A percentile compares a stretch with the other conserved stretches of the same genome.
Evolutionary conservation across 495 filamentous ascomycete species (phyloP).

Genomic region (Tuber borchii): DNA sequence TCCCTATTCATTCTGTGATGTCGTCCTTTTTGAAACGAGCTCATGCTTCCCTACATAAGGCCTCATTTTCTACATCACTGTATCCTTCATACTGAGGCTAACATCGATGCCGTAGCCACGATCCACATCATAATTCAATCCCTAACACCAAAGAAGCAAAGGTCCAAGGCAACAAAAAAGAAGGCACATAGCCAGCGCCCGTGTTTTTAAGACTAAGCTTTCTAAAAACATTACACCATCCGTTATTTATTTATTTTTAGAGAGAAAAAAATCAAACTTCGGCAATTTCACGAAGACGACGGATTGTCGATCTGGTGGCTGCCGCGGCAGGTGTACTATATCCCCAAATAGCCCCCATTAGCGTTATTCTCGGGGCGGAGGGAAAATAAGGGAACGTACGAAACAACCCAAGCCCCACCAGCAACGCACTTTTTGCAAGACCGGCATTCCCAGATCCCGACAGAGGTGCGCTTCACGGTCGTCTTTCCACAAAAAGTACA

Average conservation of each 20-base stretch:
- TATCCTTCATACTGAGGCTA: neutral
- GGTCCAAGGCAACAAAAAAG: neutral
- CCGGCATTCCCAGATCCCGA: slow-evolving; percentile 96
- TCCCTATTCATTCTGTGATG: neutral
- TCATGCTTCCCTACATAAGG: neutral
- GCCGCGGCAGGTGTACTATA: slow-evolving; percentile 88
- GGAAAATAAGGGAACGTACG: slow-evolving; percentile 58
- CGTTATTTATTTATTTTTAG: neutral
- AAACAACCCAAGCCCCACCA: slow-evolving; percentile 92
- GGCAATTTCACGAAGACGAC: slow-evolving; percentile 93
- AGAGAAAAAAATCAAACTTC: slow-evolving; percentile 63
- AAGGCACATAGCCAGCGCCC: neutral
- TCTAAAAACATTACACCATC: neutral
- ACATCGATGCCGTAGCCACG: neutral
- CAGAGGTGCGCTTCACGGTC: slow-evolving; percentile 81
- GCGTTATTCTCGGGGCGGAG: slow-evolving; percentile 10
- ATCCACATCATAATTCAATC: neutral
- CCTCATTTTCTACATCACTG: neutral
- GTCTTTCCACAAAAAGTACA: slow-evolving; percentile 96
- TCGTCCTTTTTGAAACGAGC: neutral
- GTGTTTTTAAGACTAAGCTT: neutral
- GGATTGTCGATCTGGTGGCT: slow-evolving; percentile 92
- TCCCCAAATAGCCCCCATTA: slow-evolving; percentile 24
- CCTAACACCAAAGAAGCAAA: neutral
- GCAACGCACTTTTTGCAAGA: slow-evolving; percentile 89